These are phyloP conservation scores for Cercospora canescens DNA, from an alignment of 2,329 filamentous ascomycete species.

Conservation along the genomic window DNA sequence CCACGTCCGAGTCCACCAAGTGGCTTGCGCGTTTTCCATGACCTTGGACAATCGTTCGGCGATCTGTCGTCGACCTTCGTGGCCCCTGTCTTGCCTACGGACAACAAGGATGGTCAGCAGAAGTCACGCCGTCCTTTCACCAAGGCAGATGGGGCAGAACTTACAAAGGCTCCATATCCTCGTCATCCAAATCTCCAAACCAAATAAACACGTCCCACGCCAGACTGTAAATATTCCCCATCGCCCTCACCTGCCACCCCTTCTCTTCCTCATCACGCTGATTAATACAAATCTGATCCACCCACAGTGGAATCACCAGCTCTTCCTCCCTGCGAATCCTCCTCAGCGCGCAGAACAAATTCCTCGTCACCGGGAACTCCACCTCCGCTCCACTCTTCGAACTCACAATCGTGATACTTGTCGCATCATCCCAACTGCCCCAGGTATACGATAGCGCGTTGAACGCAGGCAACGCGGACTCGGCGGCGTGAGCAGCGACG, in stretches of 20 bases:
- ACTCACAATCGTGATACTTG: background rate
- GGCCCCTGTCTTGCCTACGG: background rate
- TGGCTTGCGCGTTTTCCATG: background rate
- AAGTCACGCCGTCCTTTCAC: too few species aligned
- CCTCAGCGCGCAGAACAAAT: background rate
- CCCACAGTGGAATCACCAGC: background rate
- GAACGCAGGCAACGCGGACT: background rate
- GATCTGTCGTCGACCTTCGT: background rate
- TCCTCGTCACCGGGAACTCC: background rate
- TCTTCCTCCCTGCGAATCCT: background rate
- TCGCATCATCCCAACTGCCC: background rate
- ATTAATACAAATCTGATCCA: slow-evolving; percentile 4
- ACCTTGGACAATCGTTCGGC: background rate
- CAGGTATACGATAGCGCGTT: slow-evolving; percentile 4
- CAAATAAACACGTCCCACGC: slow-evolving; percentile 7
- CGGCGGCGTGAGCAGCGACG: background rate
- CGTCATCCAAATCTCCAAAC: slow-evolving; percentile 2
- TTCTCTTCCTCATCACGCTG: background rate
- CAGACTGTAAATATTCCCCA: background rate
- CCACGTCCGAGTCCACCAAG: background rate
- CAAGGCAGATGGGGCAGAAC: background rate
- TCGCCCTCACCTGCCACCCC: background rate
- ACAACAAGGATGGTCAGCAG: background rate
- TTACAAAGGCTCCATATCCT: background rate
- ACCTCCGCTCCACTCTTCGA: background rate